Evolutionary conservation across 345 rosid species (phyloP).

Genomic region (Salix suchowensis): DNA sequence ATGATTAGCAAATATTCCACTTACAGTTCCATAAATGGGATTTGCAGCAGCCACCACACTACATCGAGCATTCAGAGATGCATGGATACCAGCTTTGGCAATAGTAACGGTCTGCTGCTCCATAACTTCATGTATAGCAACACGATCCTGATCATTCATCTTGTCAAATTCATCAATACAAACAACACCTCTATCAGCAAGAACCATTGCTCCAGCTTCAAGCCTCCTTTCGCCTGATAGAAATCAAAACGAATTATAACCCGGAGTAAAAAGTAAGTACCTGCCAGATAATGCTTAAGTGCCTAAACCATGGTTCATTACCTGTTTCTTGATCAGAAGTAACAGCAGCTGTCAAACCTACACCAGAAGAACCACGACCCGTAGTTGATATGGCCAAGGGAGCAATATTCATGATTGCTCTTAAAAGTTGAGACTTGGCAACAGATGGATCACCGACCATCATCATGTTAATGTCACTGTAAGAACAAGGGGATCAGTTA

Average conservation of each 20-base stretch:
- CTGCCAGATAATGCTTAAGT: neutral
- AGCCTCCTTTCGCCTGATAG: conserved; percentile 90
- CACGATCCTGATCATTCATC: conserved; percentile 99
- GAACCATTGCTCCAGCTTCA: conserved; percentile 99
- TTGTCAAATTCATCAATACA: conserved; percentile 99
- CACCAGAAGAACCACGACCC: conserved; percentile 99
- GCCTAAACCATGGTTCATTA: conserved; percentile 16
- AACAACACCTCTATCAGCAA: conserved; percentile 93
- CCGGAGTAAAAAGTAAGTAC: neutral
- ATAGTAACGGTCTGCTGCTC: conserved; percentile 99
- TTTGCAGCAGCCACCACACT: conserved; percentile 99
- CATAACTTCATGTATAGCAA: conserved; percentile 99
- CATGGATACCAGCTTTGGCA: conserved; percentile 99
- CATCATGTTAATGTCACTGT: conserved; percentile 98
- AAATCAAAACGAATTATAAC: neutral
- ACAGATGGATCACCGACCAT: conserved; percentile 99
- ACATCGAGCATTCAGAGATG: conserved; percentile 95
- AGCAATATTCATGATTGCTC: conserved; percentile 97
- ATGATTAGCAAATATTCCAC: conserved; percentile 19
- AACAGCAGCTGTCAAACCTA: conserved; percentile 99
- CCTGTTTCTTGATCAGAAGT: conserved; percentile 99
- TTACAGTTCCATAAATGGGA: conserved; percentile 98
- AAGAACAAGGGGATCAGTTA: conserved; percentile 2
- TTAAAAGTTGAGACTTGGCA: conserved; percentile 94
- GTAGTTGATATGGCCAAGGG: conserved; percentile 99